Conservation (phyloP, 2,329 filamentous ascomycete genomes). For the Lecanicillium sp. region DNA sequence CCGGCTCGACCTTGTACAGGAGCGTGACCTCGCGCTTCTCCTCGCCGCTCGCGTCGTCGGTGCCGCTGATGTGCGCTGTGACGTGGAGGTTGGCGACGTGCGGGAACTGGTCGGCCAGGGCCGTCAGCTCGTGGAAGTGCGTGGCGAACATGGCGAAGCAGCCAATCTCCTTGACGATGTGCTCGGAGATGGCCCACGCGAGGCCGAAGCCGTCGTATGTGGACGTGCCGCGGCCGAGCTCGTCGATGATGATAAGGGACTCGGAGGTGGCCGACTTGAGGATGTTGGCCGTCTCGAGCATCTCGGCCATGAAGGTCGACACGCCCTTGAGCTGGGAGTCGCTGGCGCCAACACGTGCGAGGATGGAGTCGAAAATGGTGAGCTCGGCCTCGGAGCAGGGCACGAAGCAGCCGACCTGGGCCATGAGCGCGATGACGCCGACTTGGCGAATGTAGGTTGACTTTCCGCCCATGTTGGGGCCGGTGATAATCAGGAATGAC, state of each 20-base stretch:
- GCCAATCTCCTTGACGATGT: constrained; percentile 91
- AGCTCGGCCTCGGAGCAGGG: constrained; percentile 86
- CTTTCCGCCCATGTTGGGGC: constrained; percentile 98
- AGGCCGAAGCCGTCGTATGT: constrained; percentile 98
- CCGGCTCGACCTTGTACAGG: constrained; percentile 92
- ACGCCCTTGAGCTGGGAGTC: constrained; percentile 97
- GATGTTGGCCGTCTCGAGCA: constrained; percentile 98
- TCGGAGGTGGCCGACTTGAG: constrained; percentile 93
- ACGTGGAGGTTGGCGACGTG: constrained; percentile 93
- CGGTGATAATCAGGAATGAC: constrained; percentile 93
- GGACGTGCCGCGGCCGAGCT: constrained; percentile 90
- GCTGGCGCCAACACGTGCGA: constrained; percentile 89
- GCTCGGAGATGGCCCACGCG: constrained; percentile 98
- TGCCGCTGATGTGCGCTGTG: constrained; percentile 77
- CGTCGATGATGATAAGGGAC: constrained; percentile 96
- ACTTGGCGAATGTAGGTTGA: constrained; percentile 98
- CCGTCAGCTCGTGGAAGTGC: constrained; percentile 96
- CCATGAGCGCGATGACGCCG: constrained; percentile 94
- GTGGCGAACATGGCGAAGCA: constrained; percentile 95
- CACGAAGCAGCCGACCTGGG: constrained; percentile 93
- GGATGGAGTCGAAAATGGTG: constrained; percentile 93
- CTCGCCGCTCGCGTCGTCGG: constrained; percentile 32
- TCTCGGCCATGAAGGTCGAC: constrained; percentile 98
- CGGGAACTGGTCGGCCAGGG: constrained; percentile 76
- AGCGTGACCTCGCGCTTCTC: constrained; percentile 81